Conservation (phyloP, 2,329 filamentous ascomycete genomes). For the Tolypocladium ophioglossoides region DNA sequence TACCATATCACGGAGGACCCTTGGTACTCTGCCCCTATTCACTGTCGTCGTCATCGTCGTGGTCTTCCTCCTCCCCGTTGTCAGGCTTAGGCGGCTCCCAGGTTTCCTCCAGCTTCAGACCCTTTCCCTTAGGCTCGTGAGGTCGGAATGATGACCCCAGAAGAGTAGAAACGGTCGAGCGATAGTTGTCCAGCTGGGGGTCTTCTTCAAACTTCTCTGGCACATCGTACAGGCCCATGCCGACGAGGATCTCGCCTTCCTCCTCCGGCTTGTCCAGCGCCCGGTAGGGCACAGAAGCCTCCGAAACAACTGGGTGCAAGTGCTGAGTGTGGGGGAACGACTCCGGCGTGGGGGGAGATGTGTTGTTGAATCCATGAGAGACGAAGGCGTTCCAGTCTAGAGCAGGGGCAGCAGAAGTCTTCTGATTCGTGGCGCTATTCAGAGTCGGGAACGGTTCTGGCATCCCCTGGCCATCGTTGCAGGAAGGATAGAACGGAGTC, state of each 20-base stretch:
- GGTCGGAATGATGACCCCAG: constrained; percentile 37
- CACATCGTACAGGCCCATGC: constrained; percentile 71
- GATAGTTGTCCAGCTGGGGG: constrained; percentile 41
- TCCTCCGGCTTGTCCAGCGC: constrained; percentile 42
- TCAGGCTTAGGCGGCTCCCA: constrained; percentile 61
- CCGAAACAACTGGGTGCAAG: constrained; percentile 33
- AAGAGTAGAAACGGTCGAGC: constrained; percentile 42
- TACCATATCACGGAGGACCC: neutral
- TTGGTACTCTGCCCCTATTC: constrained; percentile 10
- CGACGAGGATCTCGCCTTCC: constrained; percentile 64
- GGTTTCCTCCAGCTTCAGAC: constrained; percentile 71
- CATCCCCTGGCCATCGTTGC: constrained; percentile 8
- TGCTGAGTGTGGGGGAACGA: constrained; percentile 43
- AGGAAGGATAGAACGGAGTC: constrained; percentile 15
- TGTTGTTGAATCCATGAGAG: constrained; percentile 32
- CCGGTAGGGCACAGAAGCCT: constrained; percentile 39
- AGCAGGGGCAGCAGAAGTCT: constrained; percentile 5
- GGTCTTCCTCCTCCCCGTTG: constrained; percentile 42
- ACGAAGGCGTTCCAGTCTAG: constrained; percentile 36
- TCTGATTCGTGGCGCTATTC: constrained; percentile 6
- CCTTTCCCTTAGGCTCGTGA: constrained; percentile 50
- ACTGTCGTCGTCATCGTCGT: constrained; percentile 30
- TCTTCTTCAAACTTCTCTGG: constrained; percentile 47
- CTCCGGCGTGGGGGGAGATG: constrained; percentile 49
- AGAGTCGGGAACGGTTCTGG: constrained; percentile 22